Percentiles rank a stretch among this genome's conserved stretches.
These are phyloP conservation scores for Suillus subalutaceus DNA, from an alignment of 768 basidiomycete species.

Conservation along the genomic window DNA sequence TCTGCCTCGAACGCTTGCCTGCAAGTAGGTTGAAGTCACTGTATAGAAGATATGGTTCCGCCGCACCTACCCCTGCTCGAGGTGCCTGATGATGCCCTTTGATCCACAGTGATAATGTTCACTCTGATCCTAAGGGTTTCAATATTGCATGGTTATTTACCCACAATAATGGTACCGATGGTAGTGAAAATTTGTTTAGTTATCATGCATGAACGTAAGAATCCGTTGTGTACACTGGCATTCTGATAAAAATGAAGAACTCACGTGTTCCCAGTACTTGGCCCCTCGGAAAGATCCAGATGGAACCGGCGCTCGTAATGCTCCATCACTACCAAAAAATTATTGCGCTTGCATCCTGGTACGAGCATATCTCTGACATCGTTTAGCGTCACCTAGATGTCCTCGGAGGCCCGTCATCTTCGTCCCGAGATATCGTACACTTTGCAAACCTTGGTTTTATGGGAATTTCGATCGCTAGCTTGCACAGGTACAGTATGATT, in stretches of 20 bases:
- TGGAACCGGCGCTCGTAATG: not conserved
- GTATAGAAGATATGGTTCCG: not conserved
- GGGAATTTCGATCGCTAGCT: not conserved
- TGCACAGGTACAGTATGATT: not conserved
- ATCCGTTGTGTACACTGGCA: not conserved
- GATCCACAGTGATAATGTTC: not conserved
- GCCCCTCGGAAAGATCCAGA: not conserved
- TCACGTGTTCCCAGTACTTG: not conserved
- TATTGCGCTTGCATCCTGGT: not conserved
- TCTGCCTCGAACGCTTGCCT: not conserved
- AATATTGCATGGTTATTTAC: not conserved
- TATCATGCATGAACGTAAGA: not conserved
- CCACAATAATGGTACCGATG: not conserved
- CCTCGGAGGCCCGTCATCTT: not conserved
- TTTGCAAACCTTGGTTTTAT: not conserved
- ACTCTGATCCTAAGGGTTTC: not conserved
- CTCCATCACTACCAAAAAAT: not conserved
- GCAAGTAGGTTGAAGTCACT: not conserved
- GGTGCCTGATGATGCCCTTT: not conserved
- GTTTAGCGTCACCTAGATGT: not conserved
- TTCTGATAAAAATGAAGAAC: not conserved
- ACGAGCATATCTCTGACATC: not conserved
- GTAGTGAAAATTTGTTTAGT: not conserved
- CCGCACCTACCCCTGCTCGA: not conserved
- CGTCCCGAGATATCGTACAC: not conserved